phyloP scores from a whole-genome alignment of 1,284 basidiomycete genomes.

The Rhodotorula glutinis region DNA sequence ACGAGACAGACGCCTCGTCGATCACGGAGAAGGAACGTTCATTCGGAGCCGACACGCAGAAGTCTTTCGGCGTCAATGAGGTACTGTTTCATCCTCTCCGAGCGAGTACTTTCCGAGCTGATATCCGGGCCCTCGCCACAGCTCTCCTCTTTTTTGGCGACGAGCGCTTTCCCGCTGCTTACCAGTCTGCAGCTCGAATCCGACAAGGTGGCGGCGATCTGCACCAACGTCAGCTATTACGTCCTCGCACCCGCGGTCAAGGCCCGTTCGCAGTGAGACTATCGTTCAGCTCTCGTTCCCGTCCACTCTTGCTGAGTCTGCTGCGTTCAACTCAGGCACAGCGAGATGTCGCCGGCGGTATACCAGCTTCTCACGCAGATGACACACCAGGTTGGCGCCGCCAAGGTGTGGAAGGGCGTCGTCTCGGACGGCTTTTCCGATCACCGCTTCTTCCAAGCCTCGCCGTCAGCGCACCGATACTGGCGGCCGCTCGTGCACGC shows the following conservation, averaged over 20 bases:
- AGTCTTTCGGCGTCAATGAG: slow-evolving; percentile 13
- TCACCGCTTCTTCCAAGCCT: slow-evolving; percentile 77
- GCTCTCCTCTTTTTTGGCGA: slow-evolving; percentile 59
- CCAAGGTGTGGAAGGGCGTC: slow-evolving; percentile 79
- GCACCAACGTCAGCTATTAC: slow-evolving; percentile 80
- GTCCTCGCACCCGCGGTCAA: slow-evolving; percentile 77
- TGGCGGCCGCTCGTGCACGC: slow-evolving; percentile 80
- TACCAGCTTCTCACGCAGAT: slow-evolving; percentile 73
- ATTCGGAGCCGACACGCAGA: background rate
- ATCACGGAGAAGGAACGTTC: slow-evolving; percentile 23
- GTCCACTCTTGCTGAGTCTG: background rate
- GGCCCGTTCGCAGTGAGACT: slow-evolving; percentile 52
- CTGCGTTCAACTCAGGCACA: slow-evolving; percentile 32
- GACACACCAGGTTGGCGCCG: slow-evolving; percentile 68
- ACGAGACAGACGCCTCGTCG: background rate
- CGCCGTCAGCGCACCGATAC: slow-evolving; percentile 56
- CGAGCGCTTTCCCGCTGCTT: slow-evolving; percentile 68
- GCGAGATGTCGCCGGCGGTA: slow-evolving; percentile 54
- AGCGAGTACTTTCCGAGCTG: too few species aligned
- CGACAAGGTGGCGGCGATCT: slow-evolving; percentile 74
- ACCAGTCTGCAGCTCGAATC: slow-evolving; percentile 77
- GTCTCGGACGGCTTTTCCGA: slow-evolving; percentile 82
- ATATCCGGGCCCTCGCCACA: too few species aligned
- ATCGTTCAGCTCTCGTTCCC: too few species aligned
- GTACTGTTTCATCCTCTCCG: too few species aligned